Percentiles rank a stretch among this genome's conserved stretches.
phyloP scores from a whole-genome alignment of 2,329 filamentous ascomycete species.

The Seiridium cupressi region DNA sequence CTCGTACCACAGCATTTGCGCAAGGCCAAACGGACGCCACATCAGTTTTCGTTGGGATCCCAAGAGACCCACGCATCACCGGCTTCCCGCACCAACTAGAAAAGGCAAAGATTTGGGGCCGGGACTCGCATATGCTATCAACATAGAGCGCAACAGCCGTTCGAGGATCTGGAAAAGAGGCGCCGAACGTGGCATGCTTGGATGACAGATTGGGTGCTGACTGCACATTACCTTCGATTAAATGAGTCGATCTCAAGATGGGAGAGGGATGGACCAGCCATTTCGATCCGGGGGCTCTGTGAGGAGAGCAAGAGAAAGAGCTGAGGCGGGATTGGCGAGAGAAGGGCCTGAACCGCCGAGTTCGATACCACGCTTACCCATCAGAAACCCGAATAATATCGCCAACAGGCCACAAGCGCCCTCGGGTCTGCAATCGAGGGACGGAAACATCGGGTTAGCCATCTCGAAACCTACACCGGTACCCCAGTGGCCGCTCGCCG shows the following conservation, averaged over 20 bases:
- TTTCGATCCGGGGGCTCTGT: slow-evolving; percentile 46
- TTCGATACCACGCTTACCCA: slow-evolving; percentile 23
- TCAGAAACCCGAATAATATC: neutral
- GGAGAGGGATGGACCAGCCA: slow-evolving; percentile 48
- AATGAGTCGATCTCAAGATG: slow-evolving; percentile 58
- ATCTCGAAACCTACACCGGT: slow-evolving; percentile 47
- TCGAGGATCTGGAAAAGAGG: slow-evolving; percentile 4
- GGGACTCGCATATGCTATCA: slow-evolving; percentile 18
- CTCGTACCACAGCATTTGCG: neutral
- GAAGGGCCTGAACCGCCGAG: slow-evolving; percentile 26
- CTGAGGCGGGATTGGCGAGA: slow-evolving; percentile 38
- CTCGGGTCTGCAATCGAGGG: slow-evolving; percentile 31
- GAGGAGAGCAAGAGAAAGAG: slow-evolving; percentile 53
- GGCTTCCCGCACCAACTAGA: slow-evolving; percentile 16
- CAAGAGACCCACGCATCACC: slow-evolving; percentile 1
- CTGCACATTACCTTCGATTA: slow-evolving; percentile 26
- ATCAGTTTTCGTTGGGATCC: neutral
- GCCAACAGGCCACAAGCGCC: slow-evolving; percentile 27
- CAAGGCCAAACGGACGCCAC: neutral
- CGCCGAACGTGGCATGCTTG: slow-evolving; percentile 18
- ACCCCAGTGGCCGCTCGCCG: slow-evolving; percentile 36
- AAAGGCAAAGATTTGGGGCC: slow-evolving; percentile 8
- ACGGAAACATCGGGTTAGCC: slow-evolving; percentile 38
- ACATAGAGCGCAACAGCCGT: slow-evolving; percentile 15
- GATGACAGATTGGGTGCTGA: slow-evolving; percentile 21